Conservation (phyloP, 352 stramenopile genomes). For the Phytophthora tubulina region DNA sequence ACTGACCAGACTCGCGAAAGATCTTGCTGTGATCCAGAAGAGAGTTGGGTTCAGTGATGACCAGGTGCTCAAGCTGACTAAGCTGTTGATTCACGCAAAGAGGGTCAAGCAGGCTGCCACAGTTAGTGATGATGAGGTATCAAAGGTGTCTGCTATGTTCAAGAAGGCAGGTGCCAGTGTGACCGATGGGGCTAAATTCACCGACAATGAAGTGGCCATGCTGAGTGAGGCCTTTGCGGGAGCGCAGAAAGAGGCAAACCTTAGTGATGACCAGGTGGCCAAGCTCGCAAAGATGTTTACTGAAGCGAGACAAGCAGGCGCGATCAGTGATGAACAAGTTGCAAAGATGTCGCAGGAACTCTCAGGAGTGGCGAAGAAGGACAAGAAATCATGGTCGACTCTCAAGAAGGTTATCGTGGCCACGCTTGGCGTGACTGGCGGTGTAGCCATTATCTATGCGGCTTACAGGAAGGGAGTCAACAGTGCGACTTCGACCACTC, state of each 20-base stretch:
- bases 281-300: not conserved
- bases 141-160: constrained; percentile 2
- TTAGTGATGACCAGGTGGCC: not conserved
- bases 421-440: no score
- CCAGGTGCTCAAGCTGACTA: not conserved
- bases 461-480: no score
- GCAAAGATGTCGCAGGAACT: not conserved
- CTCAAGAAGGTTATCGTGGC: no score
- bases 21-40: not conserved
- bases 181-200: not conserved
- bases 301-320: not conserved
- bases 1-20: not conserved
- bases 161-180: not conserved
- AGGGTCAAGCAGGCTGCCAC: not conserved
- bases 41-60: not conserved
- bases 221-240: not conserved
- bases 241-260: not conserved
- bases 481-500: no score
- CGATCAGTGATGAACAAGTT: not conserved
- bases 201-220: not conserved
- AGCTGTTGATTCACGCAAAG: not conserved
- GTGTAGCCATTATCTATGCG: no score
- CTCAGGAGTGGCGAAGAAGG: no score
- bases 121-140: not conserved
- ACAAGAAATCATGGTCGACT: no score